These are phyloP conservation scores for Trypanosoma mega DNA, from an alignment of 208 protist species.

Conservation along the genomic window DNA sequence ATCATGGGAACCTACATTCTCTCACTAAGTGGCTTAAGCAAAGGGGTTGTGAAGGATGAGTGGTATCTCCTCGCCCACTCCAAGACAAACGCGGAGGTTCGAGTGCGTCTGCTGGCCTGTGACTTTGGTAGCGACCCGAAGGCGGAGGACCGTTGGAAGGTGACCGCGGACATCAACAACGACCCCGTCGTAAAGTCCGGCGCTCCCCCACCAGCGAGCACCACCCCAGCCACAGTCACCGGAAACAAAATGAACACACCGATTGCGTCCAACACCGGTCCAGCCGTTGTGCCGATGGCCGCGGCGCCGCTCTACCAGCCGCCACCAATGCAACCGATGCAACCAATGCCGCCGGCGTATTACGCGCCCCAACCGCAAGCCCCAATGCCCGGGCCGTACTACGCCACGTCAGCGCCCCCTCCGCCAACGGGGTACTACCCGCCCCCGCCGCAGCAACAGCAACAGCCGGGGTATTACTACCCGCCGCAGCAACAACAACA, in stretches of 20 bases:
- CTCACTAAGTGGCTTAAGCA: conserved; percentile 42
- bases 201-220: not conserved
- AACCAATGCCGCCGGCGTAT: no score
- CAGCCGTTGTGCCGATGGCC: conserved; percentile 18
- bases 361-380: conserved; percentile 11
- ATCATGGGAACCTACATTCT: conserved; percentile 65
- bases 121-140: conserved; percentile 59
- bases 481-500: conserved; percentile 14
- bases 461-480: conserved; percentile 22
- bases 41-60: conserved; percentile 59
- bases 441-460: conserved; percentile 14
- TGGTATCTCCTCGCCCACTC: conserved; percentile 64
- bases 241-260: conserved; percentile 18
- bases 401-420: conserved; percentile 15
- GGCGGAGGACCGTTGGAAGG: conserved; percentile 50
- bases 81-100: conserved; percentile 65
- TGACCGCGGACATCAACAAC: conserved; percentile 51
- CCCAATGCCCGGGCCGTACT: conserved; percentile 1
- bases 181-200: conserved; percentile 32
- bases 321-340: conserved; percentile 2
- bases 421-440: conserved; percentile 17
- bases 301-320: conserved; percentile 26
- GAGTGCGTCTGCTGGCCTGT: conserved; percentile 58
- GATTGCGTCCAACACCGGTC: conserved; percentile 9
- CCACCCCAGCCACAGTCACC: conserved; percentile 2